Percentiles rank a stretch among this genome's conserved stretches.
Conservation (phyloP, 108 stramenopile species). For the Cyclotella baltica region DNA sequence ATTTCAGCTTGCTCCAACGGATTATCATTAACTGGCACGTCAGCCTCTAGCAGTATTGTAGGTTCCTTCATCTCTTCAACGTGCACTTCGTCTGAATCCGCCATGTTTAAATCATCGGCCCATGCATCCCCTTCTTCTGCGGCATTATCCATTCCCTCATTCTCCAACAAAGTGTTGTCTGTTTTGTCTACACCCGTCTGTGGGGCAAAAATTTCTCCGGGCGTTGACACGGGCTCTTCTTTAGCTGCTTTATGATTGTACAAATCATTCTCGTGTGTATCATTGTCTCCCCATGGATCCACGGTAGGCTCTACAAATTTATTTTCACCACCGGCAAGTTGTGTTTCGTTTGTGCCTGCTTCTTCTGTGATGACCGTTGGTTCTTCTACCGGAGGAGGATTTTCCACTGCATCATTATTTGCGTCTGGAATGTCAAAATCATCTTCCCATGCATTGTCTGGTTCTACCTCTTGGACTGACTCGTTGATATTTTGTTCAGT, state of each 20-base stretch:
- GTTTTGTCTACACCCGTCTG: neutral
- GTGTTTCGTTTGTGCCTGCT: neutral
- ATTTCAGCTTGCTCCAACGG: neutral
- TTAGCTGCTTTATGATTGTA: neutral
- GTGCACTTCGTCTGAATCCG: neutral
- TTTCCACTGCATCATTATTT: neutral
- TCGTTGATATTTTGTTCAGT: neutral
- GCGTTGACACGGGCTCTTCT: neutral
- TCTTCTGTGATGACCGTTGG: neutral
- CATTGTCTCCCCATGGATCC: neutral
- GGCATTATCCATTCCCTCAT: neutral
- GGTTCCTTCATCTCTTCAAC: neutral
- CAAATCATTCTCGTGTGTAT: neutral
- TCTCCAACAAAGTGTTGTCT: neutral
- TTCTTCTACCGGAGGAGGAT: too few relatives aligned
- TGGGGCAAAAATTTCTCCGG: neutral
- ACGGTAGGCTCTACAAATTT: neutral
- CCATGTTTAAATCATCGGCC: neutral
- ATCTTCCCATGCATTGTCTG: constrained; percentile 5
- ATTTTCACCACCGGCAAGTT: neutral
- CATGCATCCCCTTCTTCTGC: neutral
- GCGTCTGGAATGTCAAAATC: constrained; percentile 4
- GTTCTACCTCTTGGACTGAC: too few relatives aligned
- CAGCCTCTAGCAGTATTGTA: too few relatives aligned
- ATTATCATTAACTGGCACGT: neutral